phyloP scores from a whole-genome alignment of 2,329 filamentous ascomycete genomes.

The Chrysoporthe puriensis region DNA sequence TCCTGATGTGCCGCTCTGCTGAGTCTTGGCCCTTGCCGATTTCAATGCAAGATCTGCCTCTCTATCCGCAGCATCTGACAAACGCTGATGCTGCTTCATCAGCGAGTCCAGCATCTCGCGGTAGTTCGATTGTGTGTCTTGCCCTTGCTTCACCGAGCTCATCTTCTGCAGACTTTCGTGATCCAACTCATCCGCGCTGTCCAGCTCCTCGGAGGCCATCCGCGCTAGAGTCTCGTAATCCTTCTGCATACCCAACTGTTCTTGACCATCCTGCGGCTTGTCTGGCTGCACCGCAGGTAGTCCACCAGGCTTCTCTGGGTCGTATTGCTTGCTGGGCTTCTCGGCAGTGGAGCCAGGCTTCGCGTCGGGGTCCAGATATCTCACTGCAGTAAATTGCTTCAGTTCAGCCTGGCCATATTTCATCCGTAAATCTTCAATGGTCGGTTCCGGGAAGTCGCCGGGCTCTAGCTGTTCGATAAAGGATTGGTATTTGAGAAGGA shows the following conservation, averaged over 20 bases:
- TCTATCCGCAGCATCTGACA: slow-evolving; percentile 37
- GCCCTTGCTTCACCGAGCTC: slow-evolving; percentile 16
- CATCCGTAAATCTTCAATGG: slow-evolving; percentile 7
- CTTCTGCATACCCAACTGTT: slow-evolving; percentile 41
- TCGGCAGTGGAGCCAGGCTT: slow-evolving; percentile 19
- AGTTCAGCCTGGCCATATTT: slow-evolving; percentile 28
- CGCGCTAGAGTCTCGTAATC: slow-evolving; percentile 13
- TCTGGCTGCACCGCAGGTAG: too few species aligned
- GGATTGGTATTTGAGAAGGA: slow-evolving; percentile 17
- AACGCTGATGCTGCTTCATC: slow-evolving; percentile 37
- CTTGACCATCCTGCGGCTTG: too few species aligned
- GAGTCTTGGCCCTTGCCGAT: slow-evolving; percentile 27
- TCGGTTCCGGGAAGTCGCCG: slow-evolving; percentile 8
- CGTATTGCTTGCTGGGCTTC: too few species aligned
- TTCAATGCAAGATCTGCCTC: slow-evolving; percentile 35
- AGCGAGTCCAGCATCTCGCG: slow-evolving; percentile 33
- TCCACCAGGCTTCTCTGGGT: not conserved
- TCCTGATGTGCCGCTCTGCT: slow-evolving; percentile 4
- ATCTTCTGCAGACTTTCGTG: slow-evolving; percentile 31
- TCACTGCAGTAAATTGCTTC: slow-evolving; percentile 32
- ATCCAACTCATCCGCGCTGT: slow-evolving; percentile 38
- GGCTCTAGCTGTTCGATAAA: slow-evolving; percentile 10
- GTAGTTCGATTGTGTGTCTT: slow-evolving; percentile 17
- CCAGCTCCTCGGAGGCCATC: not conserved
- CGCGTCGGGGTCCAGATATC: slow-evolving; percentile 34